Percentiles rank a stretch among this genome's conserved stretches.
These are phyloP conservation scores for Cytospora leucostoma DNA, from an alignment of 2,329 filamentous ascomycete genomes.

Conservation along the genomic window DNA sequence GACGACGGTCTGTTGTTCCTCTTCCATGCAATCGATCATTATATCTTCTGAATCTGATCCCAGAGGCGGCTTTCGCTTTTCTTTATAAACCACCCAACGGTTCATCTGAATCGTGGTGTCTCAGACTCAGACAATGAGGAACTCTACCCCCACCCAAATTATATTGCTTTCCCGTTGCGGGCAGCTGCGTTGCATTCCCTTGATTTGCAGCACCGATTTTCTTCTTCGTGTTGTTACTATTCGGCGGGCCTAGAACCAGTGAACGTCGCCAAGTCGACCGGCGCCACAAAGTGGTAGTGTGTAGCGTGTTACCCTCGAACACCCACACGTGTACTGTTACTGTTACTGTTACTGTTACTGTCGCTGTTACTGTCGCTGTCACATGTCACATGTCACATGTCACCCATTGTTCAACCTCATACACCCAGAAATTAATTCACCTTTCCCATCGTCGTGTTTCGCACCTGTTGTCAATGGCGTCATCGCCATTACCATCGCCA, in stretches of 20 bases:
- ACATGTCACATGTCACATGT: conserved; percentile 24
- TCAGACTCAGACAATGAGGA: not conserved
- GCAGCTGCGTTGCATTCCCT: not conserved
- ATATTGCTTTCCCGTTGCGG: not conserved
- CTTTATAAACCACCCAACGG: not conserved
- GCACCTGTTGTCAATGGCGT: conserved; percentile 6
- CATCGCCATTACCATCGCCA: not conserved
- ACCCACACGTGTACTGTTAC: not conserved
- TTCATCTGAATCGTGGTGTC: not conserved
- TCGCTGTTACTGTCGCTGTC: conserved; percentile 1
- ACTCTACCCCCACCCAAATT: not conserved
- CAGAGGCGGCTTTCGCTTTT: not conserved
- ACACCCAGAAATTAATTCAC: not conserved
- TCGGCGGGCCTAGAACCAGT: not conserved
- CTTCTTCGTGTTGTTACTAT: not conserved
- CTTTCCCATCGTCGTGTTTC: not conserved
- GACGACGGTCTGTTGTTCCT: not conserved
- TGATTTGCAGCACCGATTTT: too few relatives aligned
- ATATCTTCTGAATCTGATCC: not conserved
- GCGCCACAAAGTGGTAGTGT: too few relatives aligned
- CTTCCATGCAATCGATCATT: not conserved
- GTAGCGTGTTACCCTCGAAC: not conserved
- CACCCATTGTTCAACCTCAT: conserved; percentile 6
- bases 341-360: too few relatives aligned
- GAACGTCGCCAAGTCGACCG: not conserved